Conservation (phyloP, 768 basidiomycete genomes). For the Omphalotus guepiniiformis region DNA sequence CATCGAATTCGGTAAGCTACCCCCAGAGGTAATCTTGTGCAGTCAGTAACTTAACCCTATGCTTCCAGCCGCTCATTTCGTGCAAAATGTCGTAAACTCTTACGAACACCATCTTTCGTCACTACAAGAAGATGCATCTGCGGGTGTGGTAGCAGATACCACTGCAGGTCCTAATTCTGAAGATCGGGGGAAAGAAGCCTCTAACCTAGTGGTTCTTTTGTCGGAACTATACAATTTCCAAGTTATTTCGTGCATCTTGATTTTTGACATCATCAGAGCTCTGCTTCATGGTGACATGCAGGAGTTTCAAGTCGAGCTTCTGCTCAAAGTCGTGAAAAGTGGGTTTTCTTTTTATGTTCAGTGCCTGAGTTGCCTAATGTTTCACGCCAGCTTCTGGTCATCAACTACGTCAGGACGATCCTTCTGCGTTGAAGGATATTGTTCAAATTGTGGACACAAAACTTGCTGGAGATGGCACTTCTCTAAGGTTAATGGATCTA, state of each 20-base stretch:
- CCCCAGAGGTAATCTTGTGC: not conserved
- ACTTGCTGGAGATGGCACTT: constrained; percentile 45
- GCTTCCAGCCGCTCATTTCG: constrained; percentile 69
- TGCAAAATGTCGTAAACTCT: constrained; percentile 63
- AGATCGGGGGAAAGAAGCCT: constrained; percentile 75
- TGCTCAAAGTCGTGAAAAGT: constrained; percentile 86
- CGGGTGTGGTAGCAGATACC: constrained; percentile 9
- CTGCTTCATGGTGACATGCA: constrained; percentile 61
- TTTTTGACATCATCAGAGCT: constrained; percentile 84
- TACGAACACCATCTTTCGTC: constrained; percentile 58
- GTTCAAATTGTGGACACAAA: constrained; percentile 76
- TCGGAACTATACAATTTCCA: constrained; percentile 97
- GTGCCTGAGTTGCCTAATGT: constrained; percentile 1
- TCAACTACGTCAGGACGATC: constrained; percentile 90
- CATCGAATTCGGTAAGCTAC: constrained; percentile 75
- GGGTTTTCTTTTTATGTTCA: constrained; percentile 21
- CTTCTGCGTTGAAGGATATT: constrained; percentile 88
- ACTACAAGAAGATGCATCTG: constrained; percentile 18
- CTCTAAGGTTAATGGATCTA: constrained; percentile 40
- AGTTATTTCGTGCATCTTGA: constrained; percentile 81
- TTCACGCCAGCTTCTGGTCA: constrained; percentile 75
- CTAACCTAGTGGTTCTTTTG: constrained; percentile 82
- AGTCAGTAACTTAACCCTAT: not conserved
- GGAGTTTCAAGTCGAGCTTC: constrained; percentile 81
- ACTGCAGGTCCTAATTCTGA: constrained; percentile 23